Percentiles rank a stretch among this genome's conserved stretches.
Conservation (phyloP, 768 basidiomycete species). For the Hirschioporus abietinus region DNA sequence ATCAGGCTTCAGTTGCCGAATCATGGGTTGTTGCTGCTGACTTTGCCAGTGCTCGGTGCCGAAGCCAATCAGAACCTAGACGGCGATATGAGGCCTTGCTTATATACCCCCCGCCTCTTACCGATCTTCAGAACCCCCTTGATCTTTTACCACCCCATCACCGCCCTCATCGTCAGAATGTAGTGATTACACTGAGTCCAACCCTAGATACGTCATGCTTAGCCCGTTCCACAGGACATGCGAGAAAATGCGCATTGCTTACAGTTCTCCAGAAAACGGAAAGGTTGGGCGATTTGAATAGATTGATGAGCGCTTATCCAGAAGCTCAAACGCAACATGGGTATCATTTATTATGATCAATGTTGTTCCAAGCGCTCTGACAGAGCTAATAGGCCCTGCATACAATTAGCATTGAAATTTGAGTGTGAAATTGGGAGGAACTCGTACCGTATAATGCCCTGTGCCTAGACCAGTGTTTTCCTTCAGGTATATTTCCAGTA, state of each 20-base stretch:
- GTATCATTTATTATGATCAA: slow-evolving; percentile 40
- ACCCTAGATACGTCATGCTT: not conserved
- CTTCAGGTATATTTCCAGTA: not conserved
- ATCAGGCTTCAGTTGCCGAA: too few relatives aligned
- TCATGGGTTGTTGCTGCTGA: too few relatives aligned
- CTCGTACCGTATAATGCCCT: not conserved
- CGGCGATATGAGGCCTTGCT: too few relatives aligned
- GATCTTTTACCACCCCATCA: too few relatives aligned
- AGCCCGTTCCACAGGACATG: not conserved
- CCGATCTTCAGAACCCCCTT: too few relatives aligned
- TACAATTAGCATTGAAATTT: not conserved
- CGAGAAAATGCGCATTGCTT: slow-evolving; percentile 24
- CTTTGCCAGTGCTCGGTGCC: too few relatives aligned
- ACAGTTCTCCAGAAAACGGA: slow-evolving; percentile 69
- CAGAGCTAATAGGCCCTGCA: not conserved
- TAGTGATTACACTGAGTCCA: not conserved
- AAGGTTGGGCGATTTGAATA: slow-evolving; percentile 72
- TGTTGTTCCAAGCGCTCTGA: not conserved
- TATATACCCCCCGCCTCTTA: too few relatives aligned
- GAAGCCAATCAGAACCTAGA: too few relatives aligned
- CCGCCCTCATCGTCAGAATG: too few relatives aligned
- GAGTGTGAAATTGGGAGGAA: not conserved
- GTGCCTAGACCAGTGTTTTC: not conserved
- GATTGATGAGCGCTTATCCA: slow-evolving; percentile 65
- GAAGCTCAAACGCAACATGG: slow-evolving; percentile 52